phyloP scores from a whole-genome alignment of 129 eudicot genomes.

The Pulicaria dysenterica region DNA sequence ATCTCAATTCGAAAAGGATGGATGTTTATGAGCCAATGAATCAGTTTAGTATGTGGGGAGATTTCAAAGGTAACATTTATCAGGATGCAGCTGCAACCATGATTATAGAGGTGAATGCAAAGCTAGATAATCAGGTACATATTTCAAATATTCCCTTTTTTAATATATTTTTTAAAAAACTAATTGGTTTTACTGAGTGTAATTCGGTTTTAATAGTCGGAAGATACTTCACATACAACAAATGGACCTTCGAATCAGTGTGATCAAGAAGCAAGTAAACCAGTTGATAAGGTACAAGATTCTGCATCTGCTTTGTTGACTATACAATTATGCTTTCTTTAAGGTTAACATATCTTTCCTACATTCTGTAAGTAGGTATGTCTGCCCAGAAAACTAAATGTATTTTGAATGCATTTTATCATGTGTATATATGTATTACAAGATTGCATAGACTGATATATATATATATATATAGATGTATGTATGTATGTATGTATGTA shows the following conservation, averaged over 20 bases:
- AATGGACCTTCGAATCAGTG: slow-evolving; percentile 59
- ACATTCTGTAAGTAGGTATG: background rate
- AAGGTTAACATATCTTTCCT: background rate
- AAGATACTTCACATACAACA: slow-evolving; percentile 82
- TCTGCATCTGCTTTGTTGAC: slow-evolving; percentile 22
- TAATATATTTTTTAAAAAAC: background rate
- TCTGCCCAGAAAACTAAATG: background rate
- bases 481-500: too few relatives aligned
- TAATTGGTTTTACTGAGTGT: slow-evolving; percentile 5
- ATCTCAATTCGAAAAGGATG: slow-evolving; percentile 79
- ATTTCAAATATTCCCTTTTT: slow-evolving; percentile 3
- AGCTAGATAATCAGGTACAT: slow-evolving; percentile 72
- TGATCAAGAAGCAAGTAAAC: slow-evolving; percentile 85
- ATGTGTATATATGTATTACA: background rate
- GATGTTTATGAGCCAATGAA: slow-evolving; percentile 79
- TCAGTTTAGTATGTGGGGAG: slow-evolving; percentile 90
- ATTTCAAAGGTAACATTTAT: slow-evolving; percentile 67
- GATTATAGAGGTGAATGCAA: slow-evolving; percentile 64
- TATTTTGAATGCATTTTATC: slow-evolving; percentile 1
- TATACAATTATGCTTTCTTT: background rate
- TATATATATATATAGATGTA: too few relatives aligned
- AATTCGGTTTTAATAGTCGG: slow-evolving; percentile 54
- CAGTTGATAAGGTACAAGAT: slow-evolving; percentile 71
- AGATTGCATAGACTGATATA: background rate
- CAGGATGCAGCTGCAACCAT: slow-evolving; percentile 59